Evolutionary conservation across 2,329 filamentous ascomycete species (phyloP).

Genomic region (Monilinia fructigena): DNA sequence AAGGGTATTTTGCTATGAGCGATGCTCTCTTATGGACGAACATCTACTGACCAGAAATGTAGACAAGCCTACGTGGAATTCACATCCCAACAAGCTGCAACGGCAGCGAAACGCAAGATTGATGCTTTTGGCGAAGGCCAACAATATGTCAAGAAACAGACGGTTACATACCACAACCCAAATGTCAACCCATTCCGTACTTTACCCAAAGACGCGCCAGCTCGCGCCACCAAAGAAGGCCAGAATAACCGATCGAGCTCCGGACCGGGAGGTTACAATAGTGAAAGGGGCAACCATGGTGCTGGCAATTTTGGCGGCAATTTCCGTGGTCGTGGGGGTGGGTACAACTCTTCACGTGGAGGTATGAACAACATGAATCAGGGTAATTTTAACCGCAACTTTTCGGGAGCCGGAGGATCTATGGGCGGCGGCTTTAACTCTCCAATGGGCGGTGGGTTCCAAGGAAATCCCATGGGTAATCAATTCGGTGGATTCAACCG

Average conservation of each 20-base stretch:
- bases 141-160: constrained; percentile 61
- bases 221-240: constrained; percentile 63
- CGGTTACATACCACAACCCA: constrained; percentile 72
- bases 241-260: constrained; percentile 53
- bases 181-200: constrained; percentile 86
- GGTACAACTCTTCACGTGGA: constrained; percentile 45
- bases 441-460: constrained; percentile 49
- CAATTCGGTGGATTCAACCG: constrained; percentile 54
- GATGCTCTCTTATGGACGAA: neutral
- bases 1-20: constrained; percentile 67
- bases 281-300: constrained; percentile 43
- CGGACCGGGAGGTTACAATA: constrained; percentile 48
- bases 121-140: constrained; percentile 59
- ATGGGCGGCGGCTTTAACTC: constrained; percentile 48
- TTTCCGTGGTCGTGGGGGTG: constrained; percentile 51
- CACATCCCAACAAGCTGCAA: constrained; percentile 76
- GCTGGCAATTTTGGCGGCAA: constrained; percentile 42
- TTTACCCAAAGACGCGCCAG: constrained; percentile 81
- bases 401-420: constrained; percentile 47
- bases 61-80: constrained; percentile 83
- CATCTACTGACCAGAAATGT: neutral
- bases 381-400: constrained; percentile 53
- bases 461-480: constrained; percentile 45
- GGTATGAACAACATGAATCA: constrained; percentile 47
- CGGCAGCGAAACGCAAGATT: constrained; percentile 78